These are phyloP conservation scores for Auxenochlorella pyrenoidosa DNA, from an alignment of 139 green algal species.

Conservation along the genomic window DNA sequence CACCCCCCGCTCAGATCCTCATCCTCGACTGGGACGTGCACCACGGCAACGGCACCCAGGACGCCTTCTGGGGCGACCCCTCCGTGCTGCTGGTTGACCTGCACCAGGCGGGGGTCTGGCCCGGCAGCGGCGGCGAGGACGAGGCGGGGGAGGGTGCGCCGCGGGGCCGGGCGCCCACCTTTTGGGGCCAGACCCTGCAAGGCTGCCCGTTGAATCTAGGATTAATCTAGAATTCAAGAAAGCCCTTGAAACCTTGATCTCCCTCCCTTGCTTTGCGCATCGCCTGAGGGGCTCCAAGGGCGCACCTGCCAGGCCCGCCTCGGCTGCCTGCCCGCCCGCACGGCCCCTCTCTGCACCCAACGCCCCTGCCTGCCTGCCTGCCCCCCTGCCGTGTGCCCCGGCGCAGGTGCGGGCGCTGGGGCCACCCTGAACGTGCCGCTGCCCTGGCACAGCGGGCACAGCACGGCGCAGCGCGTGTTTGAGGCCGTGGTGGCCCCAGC, in stretches of 20 bases:
- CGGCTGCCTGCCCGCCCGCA: not conserved
- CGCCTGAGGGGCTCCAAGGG: too few species aligned
- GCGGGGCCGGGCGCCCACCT: too few species aligned
- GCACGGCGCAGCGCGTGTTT: constrained; percentile 60
- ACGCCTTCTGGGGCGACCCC: constrained; percentile 73
- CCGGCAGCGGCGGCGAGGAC: constrained; percentile 34
- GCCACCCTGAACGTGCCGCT: constrained; percentile 85
- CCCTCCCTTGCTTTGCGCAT: too few species aligned
- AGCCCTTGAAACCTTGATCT: too few species aligned
- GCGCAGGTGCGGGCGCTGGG: constrained; percentile 68
- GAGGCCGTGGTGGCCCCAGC: constrained; percentile 74
- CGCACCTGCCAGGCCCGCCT: too few species aligned
- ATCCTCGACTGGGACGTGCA: constrained; percentile 68
- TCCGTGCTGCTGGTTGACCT: constrained; percentile 69
- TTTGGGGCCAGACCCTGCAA: not conserved
- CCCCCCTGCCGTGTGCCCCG: constrained; percentile 22
- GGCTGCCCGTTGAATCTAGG: too few species aligned
- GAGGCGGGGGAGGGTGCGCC: constrained; percentile 38
- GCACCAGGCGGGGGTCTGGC: constrained; percentile 58
- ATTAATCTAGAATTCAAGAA: too few species aligned
- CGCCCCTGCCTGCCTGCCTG: not conserved
- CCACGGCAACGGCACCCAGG: constrained; percentile 71
- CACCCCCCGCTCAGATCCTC: constrained; percentile 34
- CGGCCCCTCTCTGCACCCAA: too few species aligned
- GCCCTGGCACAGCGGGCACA: constrained; percentile 53